Evolutionary conservation across 23 red algal species (phyloP).

Genomic region (Chondrus crispus): DNA sequence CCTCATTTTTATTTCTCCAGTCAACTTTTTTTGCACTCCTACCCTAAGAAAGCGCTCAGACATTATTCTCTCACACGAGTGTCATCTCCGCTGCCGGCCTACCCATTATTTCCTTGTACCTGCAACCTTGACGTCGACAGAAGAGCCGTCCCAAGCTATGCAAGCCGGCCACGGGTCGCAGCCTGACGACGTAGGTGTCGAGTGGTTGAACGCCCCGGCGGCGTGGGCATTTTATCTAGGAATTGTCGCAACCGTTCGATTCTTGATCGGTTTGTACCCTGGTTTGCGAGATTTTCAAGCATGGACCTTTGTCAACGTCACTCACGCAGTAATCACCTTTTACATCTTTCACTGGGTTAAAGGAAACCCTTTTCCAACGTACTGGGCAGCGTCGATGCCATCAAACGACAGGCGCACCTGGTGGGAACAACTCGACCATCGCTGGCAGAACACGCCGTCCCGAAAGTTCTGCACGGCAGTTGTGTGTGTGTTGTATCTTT

Average conservation of each 20-base stretch:
- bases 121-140: too few species aligned
- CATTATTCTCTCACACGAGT: too few species aligned
- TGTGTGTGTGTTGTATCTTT: slow-evolving; percentile 74
- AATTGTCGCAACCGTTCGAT: slow-evolving; percentile 69
- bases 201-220: slow-evolving; percentile 87
- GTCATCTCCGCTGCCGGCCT: too few species aligned
- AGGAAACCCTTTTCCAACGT: slow-evolving; percentile 86
- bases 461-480: slow-evolving; percentile 90
- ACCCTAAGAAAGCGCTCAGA: too few species aligned
- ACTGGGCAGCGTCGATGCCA: slow-evolving; percentile 60
- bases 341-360: slow-evolving; percentile 98
- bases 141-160: too few species aligned
- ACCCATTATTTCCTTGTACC: too few species aligned
- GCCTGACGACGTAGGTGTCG: slow-evolving; percentile 88
- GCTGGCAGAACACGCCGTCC: slow-evolving; percentile 81
- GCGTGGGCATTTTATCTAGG: slow-evolving; percentile 88
- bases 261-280: slow-evolving; percentile 74
- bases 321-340: slow-evolving; percentile 91
- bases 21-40: too few species aligned
- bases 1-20: too few species aligned
- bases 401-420: slow-evolving; percentile 80
- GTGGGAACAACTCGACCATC: slow-evolving; percentile 95
- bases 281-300: slow-evolving; percentile 48
- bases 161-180: slow-evolving; percentile 92
- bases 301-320: slow-evolving; percentile 89